Evolutionary conservation across 108 stramenopile species (phyloP), one percentile per base, ranked within the genome.

Genomic region (Nitzschia palea): DNA sequence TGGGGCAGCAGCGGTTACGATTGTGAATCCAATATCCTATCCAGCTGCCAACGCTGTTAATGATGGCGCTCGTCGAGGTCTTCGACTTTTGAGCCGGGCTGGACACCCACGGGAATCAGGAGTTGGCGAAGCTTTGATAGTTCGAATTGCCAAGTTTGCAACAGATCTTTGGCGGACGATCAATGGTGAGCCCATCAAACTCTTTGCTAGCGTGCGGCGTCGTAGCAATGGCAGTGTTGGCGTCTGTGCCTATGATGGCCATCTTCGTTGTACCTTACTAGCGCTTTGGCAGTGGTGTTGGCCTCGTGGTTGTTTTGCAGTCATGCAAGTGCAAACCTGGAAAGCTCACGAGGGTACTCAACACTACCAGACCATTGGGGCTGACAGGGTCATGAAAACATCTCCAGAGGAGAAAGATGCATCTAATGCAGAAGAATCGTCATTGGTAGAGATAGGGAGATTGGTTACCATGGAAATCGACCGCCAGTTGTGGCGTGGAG

Each of bases 241-340:
- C 22, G 79, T 89, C 18, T 91, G 89, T 54, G 81, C 88, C 15
- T 62, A 80, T 47, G 90, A 91, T 68, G 64, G 84, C 25, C 62
- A 74, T 3, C 70, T 94, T 15, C 84, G 93, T 35, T 89, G 88
- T 54, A 69, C 84, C 17, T 70, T 94, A 9, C 57, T 94, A 28
- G 69, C 87, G 15, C 56, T 94, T 44, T 94, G 93, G 93, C 89
- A 91, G 67, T 91, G 89, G 88, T 20, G 90, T 8, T 94, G 88
- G 86, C 84, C 88, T 6, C 63, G 68, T 6, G 77, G 76, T 28
- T 94, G 92, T 61, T 77, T 62, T 62, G 83, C 87, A 18, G 63
- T 84, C 3, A 55, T 87, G 59, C 72, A 80, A 50, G 77, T 86
- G 20, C 74, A 76, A 44, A 44, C 78, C 28, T 83, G 80, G 84